These are phyloP conservation scores for Nannochloropsis salina DNA, from an alignment of 108 stramenopile species.

Conservation along the genomic window DNA sequence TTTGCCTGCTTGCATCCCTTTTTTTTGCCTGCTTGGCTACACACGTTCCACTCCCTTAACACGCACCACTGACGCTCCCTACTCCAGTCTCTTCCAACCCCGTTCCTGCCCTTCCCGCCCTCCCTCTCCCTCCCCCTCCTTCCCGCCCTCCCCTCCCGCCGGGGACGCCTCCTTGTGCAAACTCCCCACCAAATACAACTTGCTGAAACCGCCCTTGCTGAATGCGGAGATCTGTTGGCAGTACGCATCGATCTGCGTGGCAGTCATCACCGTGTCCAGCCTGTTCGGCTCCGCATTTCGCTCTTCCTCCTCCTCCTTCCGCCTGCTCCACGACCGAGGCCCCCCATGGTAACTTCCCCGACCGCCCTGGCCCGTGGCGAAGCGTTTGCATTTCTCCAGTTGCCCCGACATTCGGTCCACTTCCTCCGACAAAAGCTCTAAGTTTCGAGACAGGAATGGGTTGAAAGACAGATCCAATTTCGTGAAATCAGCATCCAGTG, in stretches of 20 bases:
- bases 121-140: neutral
- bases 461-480: conserved; percentile 69
- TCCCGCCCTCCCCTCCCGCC: neutral
- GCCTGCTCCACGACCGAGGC: conserved; percentile 50
- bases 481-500: conserved; percentile 63
- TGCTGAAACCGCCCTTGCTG: conserved; percentile 70
- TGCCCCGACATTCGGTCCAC: conserved; percentile 86
- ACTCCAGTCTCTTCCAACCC: neutral
- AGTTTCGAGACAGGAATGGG: conserved; percentile 86
- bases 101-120: neutral
- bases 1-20: too few species aligned
- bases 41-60: too few species aligned
- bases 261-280: conserved; percentile 80
- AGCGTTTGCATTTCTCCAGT: conserved; percentile 58
- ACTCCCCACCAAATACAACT: conserved; percentile 77
- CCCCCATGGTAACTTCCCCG: conserved; percentile 27
- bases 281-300: conserved; percentile 52
- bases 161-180: conserved; percentile 57
- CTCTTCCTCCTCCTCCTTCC: conserved; percentile 52
- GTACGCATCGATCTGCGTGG: conserved; percentile 82
- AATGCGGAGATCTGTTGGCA: conserved; percentile 87
- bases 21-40: too few species aligned
- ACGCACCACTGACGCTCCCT: too few species aligned
- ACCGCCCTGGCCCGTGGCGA: conserved; percentile 33
- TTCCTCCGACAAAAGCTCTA: conserved; percentile 86